A percentile compares a stretch with the other conserved stretches of the same genome.
These are phyloP conservation scores for Amanita inopinata DNA, from an alignment of 768 basidiomycete species.

Conservation along the genomic window DNA sequence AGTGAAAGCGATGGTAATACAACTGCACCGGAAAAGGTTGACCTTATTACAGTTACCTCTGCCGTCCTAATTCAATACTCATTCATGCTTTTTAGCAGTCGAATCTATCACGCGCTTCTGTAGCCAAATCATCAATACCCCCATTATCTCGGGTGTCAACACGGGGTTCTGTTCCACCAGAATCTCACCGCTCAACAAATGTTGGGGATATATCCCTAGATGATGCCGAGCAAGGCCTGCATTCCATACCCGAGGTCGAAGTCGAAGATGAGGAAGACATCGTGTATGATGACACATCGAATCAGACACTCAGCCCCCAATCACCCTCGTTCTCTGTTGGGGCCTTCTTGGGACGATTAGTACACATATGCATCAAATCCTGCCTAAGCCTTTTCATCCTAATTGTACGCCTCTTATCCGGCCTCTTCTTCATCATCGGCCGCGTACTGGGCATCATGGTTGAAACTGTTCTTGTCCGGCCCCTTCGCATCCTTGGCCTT, in stretches of 20 bases:
- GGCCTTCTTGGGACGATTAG: conserved; percentile 30
- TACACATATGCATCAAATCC: conserved; percentile 22
- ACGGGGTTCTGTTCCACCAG: conserved; percentile 31
- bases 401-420: conserved; percentile 23
- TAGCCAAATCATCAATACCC: conserved; percentile 28
- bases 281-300: too few relatives aligned
- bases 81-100: conserved; percentile 15
- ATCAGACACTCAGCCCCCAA: conserved; percentile 20
- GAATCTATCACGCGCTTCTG: conserved; percentile 22
- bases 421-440: conserved; percentile 33
- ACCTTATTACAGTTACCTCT: conserved; percentile 13
- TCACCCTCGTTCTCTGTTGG: conserved; percentile 30
- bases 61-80: conserved; percentile 8
- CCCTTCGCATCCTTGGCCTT: conserved; percentile 16
- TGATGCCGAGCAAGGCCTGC: conserved; percentile 42
- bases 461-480: conserved; percentile 40
- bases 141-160: conserved; percentile 25
- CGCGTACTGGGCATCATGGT: conserved; percentile 38
- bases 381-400: conserved; percentile 15
- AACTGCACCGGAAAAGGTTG: conserved; percentile 21
- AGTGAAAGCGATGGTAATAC: conserved; percentile 37
- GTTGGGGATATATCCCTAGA: conserved; percentile 28
- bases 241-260: conserved; percentile 58
- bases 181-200: conserved; percentile 10
- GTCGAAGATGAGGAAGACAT: conserved; percentile 54